Percentiles rank a stretch among this genome's conserved stretches.
phyloP scores from a whole-genome alignment of 1,284 basidiomycete genomes.

The Cryptococcus hybrid region DNA sequence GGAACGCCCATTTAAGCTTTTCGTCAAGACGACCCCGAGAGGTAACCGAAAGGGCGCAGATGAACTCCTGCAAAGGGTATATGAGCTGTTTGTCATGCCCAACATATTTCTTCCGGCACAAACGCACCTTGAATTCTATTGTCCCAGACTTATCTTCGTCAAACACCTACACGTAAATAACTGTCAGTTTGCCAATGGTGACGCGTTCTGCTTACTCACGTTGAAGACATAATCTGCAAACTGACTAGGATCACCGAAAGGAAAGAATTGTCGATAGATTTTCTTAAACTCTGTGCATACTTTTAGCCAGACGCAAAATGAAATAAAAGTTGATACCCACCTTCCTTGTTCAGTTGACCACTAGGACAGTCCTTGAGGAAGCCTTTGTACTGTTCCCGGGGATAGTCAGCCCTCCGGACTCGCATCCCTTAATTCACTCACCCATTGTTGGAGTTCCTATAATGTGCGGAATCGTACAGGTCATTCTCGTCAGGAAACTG shows the following conservation, averaged over 20 bases:
- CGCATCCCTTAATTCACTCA: constrained; percentile 8
- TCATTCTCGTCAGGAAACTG: neutral
- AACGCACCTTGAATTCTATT: constrained; percentile 78
- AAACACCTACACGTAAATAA: constrained; percentile 59
- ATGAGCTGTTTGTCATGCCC: constrained; percentile 36
- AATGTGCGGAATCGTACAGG: neutral
- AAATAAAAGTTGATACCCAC: constrained; percentile 18
- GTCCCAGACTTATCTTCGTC: constrained; percentile 94
- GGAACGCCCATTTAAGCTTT: constrained; percentile 99
- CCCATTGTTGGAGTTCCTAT: constrained; percentile 94
- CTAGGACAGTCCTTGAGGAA: constrained; percentile 99
- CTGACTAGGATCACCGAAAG: constrained; percentile 95
- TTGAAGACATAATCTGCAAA: constrained; percentile 99
- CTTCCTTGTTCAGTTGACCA: constrained; percentile 88
- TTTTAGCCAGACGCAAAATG: neutral
- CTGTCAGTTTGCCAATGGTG: neutral
- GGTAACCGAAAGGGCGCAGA: constrained; percentile 93
- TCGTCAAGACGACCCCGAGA: constrained; percentile 92
- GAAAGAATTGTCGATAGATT: constrained; percentile 99
- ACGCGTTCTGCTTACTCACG: constrained; percentile 23
- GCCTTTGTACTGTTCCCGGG: constrained; percentile 77
- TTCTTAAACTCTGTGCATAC: constrained; percentile 71
- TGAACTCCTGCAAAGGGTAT: constrained; percentile 68
- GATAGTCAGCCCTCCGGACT: neutral
- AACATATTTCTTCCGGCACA: constrained; percentile 8